Evolutionary conservation across 2,329 filamentous ascomycete genomes (phyloP), one percentile per base, ranked within the genome.

Genomic region (Diaporthe batatas): DNA sequence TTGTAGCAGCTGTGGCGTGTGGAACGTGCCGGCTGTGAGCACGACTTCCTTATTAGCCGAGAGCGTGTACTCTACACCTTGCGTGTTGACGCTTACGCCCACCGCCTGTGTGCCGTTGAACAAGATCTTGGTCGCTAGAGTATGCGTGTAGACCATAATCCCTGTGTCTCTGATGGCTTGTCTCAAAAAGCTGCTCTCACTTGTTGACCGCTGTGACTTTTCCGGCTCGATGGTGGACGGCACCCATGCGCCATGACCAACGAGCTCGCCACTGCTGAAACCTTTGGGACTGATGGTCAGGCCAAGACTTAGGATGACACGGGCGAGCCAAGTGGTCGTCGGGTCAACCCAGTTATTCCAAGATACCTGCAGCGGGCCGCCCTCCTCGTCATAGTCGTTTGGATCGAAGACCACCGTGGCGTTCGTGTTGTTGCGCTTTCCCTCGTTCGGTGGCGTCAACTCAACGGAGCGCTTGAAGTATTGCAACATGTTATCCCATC

Each of bases 21-120:
- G 82, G 72, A 84, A 84, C 1, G 80, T 78, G 25, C 84, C 84
- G 0, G 83, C 83, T 0, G 83, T 83, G 0, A 86, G 71, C 34
- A 86, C 83, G 32, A 86, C 82, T 74, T 86, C 84, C 53, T 77
- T 6, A 11, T 12, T 65, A 42, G 72, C 72, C 7, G 72, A 57
- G 3, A 73, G 72, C 1, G 53, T 73, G 23, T 71, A 73, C 23
- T 59, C 23, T 14, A 71, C 58, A 14, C 72, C 72, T 4, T 54
- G 67, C 3, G 72, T 71, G 51, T 71, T 68, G n/a, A 69, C 34
- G 3, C 23, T 65, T 12, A 73, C 58, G 18, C 72, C 72, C 10
- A 55, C 51, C 3, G 72, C 72, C 8, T 34, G 67, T 2, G 67
- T 72, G 62, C 51, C 53, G 32, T 53, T 8, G 44, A 73, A 73